Conservation (phyloP, 2,329 filamentous ascomycete species). For the Botrytis elliptica region DNA sequence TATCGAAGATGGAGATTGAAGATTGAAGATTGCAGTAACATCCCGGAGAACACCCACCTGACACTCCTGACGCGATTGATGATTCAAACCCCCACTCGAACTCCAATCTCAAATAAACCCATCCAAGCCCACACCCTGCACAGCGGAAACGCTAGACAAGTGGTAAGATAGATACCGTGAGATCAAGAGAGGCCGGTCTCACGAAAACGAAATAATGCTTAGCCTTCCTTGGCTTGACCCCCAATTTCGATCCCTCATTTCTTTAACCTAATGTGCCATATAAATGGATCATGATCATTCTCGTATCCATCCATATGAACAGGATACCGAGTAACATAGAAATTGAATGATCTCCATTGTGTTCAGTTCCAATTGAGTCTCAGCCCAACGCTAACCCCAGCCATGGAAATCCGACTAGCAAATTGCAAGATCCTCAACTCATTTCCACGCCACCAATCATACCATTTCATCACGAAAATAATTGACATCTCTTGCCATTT, state of each 20-base stretch:
- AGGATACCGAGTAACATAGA: neutral
- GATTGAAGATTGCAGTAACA: conserved; percentile 5
- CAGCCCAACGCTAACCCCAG: neutral
- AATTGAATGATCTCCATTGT: conserved; percentile 3
- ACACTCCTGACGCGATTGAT: conserved; percentile 11
- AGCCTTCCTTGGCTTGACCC: conserved; percentile 12
- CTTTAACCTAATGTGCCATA: neutral
- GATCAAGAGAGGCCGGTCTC: neutral
- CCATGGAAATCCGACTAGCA: conserved; percentile 3
- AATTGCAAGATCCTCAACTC: neutral
- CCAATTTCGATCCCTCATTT: neutral
- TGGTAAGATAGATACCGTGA: neutral
- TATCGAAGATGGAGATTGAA: conserved; percentile 2
- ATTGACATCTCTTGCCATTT: neutral
- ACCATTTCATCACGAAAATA: conserved; percentile 8
- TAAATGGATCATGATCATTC: conserved; percentile 2
- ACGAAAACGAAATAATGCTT: conserved; percentile 20
- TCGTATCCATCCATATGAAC: conserved; percentile 10
- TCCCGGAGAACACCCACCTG: conserved; percentile 17
- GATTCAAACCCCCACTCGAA: conserved; percentile 13
- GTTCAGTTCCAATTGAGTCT: conserved; percentile 6
- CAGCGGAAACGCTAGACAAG: conserved; percentile 13
- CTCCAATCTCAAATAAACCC: neutral
- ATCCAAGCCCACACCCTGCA: conserved; percentile 7
- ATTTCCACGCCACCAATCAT: conserved; percentile 11